Evolutionary conservation across 2,329 filamentous ascomycete species (phyloP).

Genomic region (Xylaria sp.): DNA sequence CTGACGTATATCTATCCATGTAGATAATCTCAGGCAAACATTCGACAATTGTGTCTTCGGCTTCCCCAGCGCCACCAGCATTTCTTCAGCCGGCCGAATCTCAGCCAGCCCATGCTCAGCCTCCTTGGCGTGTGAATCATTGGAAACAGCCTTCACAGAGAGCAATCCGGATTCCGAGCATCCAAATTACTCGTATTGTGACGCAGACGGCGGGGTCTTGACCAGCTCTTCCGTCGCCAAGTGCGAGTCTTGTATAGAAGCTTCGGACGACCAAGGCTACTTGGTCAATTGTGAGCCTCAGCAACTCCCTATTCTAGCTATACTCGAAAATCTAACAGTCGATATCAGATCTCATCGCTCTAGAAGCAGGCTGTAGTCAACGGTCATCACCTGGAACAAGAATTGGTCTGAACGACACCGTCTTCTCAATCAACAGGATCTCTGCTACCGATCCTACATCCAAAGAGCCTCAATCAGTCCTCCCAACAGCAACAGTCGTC

Average conservation of each 20-base stretch:
- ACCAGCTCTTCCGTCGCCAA: slow-evolving; percentile 32
- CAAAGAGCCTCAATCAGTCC: slow-evolving; percentile 15
- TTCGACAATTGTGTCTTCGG: slow-evolving; percentile 50
- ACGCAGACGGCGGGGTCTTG: slow-evolving; percentile 36
- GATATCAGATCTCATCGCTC: slow-evolving; percentile 42
- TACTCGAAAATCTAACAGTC: slow-evolving; percentile 8
- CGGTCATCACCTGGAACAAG: slow-evolving; percentile 35
- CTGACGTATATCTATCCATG: slow-evolving; percentile 8
- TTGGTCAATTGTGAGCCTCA: slow-evolving; percentile 46
- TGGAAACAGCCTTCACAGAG: slow-evolving; percentile 38
- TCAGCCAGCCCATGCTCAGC: slow-evolving; percentile 47
- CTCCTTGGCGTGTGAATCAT: slow-evolving; percentile 44
- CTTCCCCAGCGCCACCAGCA: slow-evolving; percentile 43
- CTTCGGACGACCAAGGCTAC: slow-evolving; percentile 38
- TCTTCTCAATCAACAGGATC: slow-evolving; percentile 38
- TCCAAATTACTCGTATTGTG: slow-evolving; percentile 45
- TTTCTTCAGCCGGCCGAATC: slow-evolving; percentile 14
- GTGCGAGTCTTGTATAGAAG: slow-evolving; percentile 44
- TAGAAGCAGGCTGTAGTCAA: slow-evolving; percentile 48
- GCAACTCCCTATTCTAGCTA: background rate
- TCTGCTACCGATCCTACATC: slow-evolving; percentile 31
- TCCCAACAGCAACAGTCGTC: slow-evolving; percentile 39
- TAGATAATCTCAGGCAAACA: slow-evolving; percentile 51
- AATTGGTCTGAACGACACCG: slow-evolving; percentile 41
- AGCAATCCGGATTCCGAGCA: slow-evolving; percentile 35